phyloP scores from a whole-genome alignment of 257 asterid genomes.

The Prunella vulgaris region DNA sequence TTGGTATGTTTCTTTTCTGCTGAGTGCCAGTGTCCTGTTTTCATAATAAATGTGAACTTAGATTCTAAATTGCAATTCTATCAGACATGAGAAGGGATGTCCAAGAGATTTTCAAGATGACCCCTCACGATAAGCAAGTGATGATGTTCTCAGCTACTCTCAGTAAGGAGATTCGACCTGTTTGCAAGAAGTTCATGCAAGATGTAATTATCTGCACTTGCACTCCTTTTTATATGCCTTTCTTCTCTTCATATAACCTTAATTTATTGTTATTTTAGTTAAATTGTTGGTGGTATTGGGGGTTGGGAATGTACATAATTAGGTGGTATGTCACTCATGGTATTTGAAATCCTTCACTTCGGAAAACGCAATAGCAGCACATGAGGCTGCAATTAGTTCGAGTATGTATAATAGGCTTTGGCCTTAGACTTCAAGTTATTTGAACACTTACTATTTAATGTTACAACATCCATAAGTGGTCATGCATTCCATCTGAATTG shows the following conservation, averaged over 20 bases:
- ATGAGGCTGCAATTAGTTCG: neutral
- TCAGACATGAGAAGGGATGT: slow-evolving; percentile 84
- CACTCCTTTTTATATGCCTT: slow-evolving; percentile 1
- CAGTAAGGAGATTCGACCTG: slow-evolving; percentile 84
- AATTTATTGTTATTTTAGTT: neutral
- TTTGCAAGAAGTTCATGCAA: slow-evolving; percentile 86
- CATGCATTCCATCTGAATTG: too few relatives aligned
- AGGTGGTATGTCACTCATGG: neutral
- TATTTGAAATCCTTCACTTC: neutral
- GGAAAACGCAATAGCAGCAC: neutral
- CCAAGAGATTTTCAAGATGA: slow-evolving; percentile 74
- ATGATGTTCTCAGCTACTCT: slow-evolving; percentile 94
- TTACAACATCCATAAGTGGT: too few relatives aligned
- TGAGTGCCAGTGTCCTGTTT: neutral
- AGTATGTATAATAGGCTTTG: neutral
- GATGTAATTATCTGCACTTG: slow-evolving; percentile 63
- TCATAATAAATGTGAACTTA: neutral
- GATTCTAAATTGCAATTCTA: neutral
- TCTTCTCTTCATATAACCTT: neutral
- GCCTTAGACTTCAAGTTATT: neutral
- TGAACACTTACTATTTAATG: neutral
- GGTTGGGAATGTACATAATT: neutral
- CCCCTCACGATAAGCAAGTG: slow-evolving; percentile 88
- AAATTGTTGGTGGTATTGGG: neutral
- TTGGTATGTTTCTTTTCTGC: slow-evolving; percentile 27